Evolutionary conservation across 2,329 filamentous ascomycete species (phyloP), one percentile per base, ranked within the genome.

Genomic region (Teratosphaeria nubilosa): DNA sequence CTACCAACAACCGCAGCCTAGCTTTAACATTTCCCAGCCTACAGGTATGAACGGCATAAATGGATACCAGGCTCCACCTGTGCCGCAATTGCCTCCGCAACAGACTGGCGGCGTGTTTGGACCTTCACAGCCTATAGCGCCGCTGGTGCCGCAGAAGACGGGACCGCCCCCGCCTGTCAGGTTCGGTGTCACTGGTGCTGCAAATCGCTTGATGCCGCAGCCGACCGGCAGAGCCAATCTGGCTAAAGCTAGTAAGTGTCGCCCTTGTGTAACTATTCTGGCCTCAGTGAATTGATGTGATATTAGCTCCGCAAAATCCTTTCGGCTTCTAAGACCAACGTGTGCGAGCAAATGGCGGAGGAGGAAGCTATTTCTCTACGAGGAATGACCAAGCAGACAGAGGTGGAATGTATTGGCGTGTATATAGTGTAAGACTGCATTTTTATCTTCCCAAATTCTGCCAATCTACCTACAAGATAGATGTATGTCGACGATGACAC

Each of bases 181-280:
- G 60, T 99, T 99, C 72, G 94, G 94, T 45, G 86, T 95, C 37
- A 80, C 83, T 58, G 77, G 80, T 30, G 83, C 85, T 13, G 77
- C 84, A 31, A 90, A 91, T 75, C 94, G 88, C 73, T 76, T 97
- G 66, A 80, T 83, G 60, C 85, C 91, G 31, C 94, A 97, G 76
- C 82, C 90, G 30, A 99, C 94, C 6, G 94, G 94, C 63, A 80
- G 88, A 77, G 94, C 94, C 58, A 96, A 97, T 73, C 80, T 99
- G 65, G 82, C 88, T 56, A 89, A 95, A 84, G 94, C 94, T 69
- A 99, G 92, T 97, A 86, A 87, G 92, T 91, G 41, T 16, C 6
- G 10, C 16, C 41, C 6, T 22, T 24, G 2, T 6, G n/a, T 16
- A n/a, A 59, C 53, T 52, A 31, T 30, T 58, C 50, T 59, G 52